Evolutionary conservation across 2,329 filamentous ascomycete species (phyloP).

Genomic region (Stenocarpella maydis): DNA sequence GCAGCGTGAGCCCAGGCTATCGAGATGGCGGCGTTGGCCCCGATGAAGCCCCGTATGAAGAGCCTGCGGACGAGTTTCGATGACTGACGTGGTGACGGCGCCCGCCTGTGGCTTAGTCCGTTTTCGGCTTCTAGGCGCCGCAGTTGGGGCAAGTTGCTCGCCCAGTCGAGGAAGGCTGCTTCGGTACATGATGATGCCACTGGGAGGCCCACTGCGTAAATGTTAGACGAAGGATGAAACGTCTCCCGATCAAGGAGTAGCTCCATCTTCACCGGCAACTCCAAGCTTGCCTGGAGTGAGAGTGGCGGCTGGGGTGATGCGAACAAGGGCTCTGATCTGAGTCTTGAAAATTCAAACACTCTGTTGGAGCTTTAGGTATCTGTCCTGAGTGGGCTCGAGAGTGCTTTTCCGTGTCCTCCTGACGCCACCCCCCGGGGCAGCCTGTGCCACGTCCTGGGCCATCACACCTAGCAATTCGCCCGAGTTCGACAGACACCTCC

Average conservation of each 20-base stretch:
- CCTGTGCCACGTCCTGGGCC: not conserved
- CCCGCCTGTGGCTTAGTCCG: too few relatives aligned
- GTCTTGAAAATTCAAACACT: not conserved
- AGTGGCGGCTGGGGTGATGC: not conserved
- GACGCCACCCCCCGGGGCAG: not conserved
- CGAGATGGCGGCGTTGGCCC: not conserved
- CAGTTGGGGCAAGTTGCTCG: not conserved
- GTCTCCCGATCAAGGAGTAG: not conserved
- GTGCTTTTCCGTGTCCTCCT: conserved; percentile 2
- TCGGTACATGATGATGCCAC: not conserved
- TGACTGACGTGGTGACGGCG: not conserved
- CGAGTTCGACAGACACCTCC: not conserved
- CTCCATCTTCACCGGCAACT: not conserved
- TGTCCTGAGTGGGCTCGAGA: too few relatives aligned
- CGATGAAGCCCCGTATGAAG: conserved; percentile 4
- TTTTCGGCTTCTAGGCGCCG: not conserved
- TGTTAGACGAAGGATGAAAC: not conserved
- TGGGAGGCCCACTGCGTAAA: not conserved
- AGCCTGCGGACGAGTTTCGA: not conserved
- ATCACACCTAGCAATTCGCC: not conserved
- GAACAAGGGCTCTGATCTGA: not conserved
- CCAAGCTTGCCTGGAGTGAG: not conserved
- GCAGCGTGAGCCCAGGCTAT: not conserved
- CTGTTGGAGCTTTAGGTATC: not conserved
- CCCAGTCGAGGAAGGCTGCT: not conserved